Evolutionary conservation across 2,329 filamentous ascomycete species (phyloP), one percentile per base, ranked within the genome.

Genomic region (Botrytis medusae): DNA sequence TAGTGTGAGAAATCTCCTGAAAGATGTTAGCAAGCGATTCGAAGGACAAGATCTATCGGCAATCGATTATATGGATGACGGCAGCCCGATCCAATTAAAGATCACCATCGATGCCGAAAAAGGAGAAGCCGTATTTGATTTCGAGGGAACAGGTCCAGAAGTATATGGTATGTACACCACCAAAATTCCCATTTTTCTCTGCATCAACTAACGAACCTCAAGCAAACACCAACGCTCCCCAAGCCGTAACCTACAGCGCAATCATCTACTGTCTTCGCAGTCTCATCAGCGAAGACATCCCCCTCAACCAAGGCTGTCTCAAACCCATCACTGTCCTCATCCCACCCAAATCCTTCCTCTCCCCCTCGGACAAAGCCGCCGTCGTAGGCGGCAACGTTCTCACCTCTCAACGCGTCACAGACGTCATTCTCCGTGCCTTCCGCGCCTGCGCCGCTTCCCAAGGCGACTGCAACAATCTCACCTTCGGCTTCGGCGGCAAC

Each of bases 261-360:
- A 95, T 96, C 79, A 95, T 96, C 80, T 97, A 97, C 85, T 94
- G 92, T 78, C 86, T 97, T 20, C 90, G 93, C 63, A 93, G 91
- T 78, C 86, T 97, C 73, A 94, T 97, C 78, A 90, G 88, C 54
- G 89, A 93, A 76, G 92, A 95, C 77, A 95, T 97, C 22, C 94
- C 93, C 0, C 87, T 97, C 6, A 97, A 97, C 83, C 93, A 97
- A 82, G 93, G 93, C 76, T 97, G 93, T 76, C 85, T 96, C 4
- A 89, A 89, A 68, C 93, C 93, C 0, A 92, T 96, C 78, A 87
- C 89, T 71, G 91, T 96, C 79, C 86, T 79, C 64, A 94, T 95
- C 69, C 92, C 93, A 0, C 87, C 89, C 12, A 88, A 89, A 76
- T 91, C 89, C 18, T 91, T 96, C 80, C 87, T 97, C 46, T 91